Evolutionary conservation across 2,329 filamentous ascomycete genomes (phyloP), one percentile per base, ranked within the genome.

Genomic region (Colletotrichum phormii): DNA sequence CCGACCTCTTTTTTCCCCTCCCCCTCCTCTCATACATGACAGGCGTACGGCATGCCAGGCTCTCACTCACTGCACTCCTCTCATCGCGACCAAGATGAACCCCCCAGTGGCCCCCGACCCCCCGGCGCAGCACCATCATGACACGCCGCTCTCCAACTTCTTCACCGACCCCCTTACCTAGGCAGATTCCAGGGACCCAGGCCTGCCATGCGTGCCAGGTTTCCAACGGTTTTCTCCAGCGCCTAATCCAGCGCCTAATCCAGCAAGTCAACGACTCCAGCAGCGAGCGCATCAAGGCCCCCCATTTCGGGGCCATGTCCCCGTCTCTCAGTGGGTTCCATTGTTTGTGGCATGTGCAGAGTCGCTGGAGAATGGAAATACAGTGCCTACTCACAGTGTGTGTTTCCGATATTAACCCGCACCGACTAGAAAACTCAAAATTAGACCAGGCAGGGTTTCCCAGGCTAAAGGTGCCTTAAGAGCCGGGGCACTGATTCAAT

Each of bases 361-460:
- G 24, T 61, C 63, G 49, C 55, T 71, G 67, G 46, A 42, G 35
- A 26, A 26, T 4, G 26, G 26, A 51, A 33, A 60, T 64, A 64
- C 70, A 64, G 54, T 64, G 60, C 26, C 26, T 13, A n/a, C n/a
- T 60, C 55, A 72, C 69, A 37, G 64, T 60, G 60, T 26, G 54
- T 26, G 7, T 3, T 8, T 5, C 53, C 54, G 54, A 64, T 18
- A 66, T 37, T 24, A 64, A 60, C 42, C 35, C 53, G 59, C 55
- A 33, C 60, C 53, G 55, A 70, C 66, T 64, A 24, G 66, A 72
- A 72, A 72, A 72, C 70, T 72, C 70, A 72, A 72, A 72, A 70
- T 64, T 57, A 62, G 58, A 51, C 60, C 65, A 57, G 66, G 22
- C 70, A 70, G 70, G 66, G 60, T 60, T 69, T 13, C 35, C 60